These are phyloP conservation scores for Trichoderma hamatum DNA, from an alignment of 2,329 filamentous ascomycete genomes.

Conservation along the genomic window DNA sequence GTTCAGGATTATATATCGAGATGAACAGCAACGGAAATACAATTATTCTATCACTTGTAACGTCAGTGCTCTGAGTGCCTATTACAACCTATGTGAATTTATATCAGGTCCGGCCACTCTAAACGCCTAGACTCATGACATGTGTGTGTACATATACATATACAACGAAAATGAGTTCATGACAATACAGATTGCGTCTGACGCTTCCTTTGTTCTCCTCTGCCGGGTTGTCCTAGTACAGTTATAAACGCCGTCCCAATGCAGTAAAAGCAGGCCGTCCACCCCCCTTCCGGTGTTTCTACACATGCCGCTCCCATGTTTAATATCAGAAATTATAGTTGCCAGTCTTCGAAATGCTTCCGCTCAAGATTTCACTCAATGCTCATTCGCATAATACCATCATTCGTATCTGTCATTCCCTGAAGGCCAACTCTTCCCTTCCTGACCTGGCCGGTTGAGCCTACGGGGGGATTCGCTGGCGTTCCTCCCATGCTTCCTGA, in stretches of 20 bases:
- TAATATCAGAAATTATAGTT: not conserved
- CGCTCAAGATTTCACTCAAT: conserved; percentile 66
- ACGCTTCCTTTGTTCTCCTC: not conserved
- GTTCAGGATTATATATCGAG: conserved; percentile 35
- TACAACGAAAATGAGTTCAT: not conserved
- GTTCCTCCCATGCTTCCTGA: conserved; percentile 46
- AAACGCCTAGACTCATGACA: not conserved
- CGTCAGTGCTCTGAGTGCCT: not conserved
- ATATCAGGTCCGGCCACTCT: not conserved
- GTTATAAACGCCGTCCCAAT: not conserved
- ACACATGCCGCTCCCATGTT: not conserved
- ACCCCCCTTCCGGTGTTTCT: not conserved
- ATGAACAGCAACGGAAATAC: conserved; percentile 28
- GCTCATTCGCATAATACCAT: conserved; percentile 95
- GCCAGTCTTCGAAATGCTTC: not conserved
- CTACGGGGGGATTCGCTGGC: conserved; percentile 40
- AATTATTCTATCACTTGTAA: not conserved
- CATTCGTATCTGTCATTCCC: conserved; percentile 94
- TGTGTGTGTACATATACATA: not conserved
- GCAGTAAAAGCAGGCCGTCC: not conserved
- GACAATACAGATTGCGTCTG: not conserved
- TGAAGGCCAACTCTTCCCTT: conserved; percentile 76
- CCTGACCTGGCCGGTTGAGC: conserved; percentile 49
- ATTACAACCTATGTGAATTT: not conserved
- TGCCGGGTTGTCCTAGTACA: not conserved